Evolutionary conservation across 2,329 filamentous ascomycete genomes (phyloP), one percentile per base, ranked within the genome.

Genomic region (Cladosporium sp.): DNA sequence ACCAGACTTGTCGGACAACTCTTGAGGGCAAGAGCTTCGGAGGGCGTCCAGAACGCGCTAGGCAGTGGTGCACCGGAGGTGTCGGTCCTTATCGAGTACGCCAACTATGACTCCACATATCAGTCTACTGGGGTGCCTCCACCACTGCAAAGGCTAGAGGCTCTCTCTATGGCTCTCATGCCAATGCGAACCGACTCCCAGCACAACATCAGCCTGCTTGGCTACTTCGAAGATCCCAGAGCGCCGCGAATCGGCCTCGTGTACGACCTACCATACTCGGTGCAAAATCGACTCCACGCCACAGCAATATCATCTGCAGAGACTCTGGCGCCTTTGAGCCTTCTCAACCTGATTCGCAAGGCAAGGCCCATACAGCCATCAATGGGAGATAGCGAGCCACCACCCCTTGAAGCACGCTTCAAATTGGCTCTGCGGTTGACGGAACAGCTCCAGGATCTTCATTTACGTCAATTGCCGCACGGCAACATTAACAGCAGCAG

Each of bases 361-460:
- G 67, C 72, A 8, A 75, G 70, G 47, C 71, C 71, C 22, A 53
- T 68, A 13, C 69, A 73, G 56, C 67, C 68, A 43, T 50, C 58
- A 15, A 66, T 67, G 45, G 63, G 64, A 3, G 72, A 73, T 17
- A 56, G 59, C 9, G 55, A 70, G 8, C 62, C 86, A 60, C 86
- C 85, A 0, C 79, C 80, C 29, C 73, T 91, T 0, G 88, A 92
- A 68, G 83, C 85, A 52, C 88, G 88, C 60, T 91, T 89, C 61
- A 79, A 84, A 12, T 74, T 92, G 44, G 87, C 87, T 3, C 78
- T 86, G 47, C 88, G 88, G 56, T 73, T 91, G 3, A 80, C 81
- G 27, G 84, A 84, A 56, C 86, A 86, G 3, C 77, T 91, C 29
- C 88, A 87, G 61, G 84, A 86, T 56, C 74, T 91, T 65, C 87